These are phyloP conservation scores for Agaricus sinodeliciosus DNA, from an alignment of 768 basidiomycete species.

Conservation along the genomic window DNA sequence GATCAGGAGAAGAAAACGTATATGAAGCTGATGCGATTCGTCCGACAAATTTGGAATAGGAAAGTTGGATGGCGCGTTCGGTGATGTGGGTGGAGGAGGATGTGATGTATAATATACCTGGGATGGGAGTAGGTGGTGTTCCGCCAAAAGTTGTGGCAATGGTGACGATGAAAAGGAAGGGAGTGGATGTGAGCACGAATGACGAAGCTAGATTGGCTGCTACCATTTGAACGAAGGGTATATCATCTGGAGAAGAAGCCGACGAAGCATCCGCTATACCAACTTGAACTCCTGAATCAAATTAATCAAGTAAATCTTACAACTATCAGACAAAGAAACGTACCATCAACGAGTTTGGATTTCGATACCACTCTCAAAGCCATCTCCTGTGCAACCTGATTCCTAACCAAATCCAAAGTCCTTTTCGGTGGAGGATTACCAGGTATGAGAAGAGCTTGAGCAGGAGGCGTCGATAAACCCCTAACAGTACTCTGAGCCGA, in stretches of 20 bases:
- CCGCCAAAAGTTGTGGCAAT: constrained; percentile 24
- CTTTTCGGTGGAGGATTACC: constrained; percentile 17
- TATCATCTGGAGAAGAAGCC: constrained; percentile 38
- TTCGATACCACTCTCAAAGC: constrained; percentile 48
- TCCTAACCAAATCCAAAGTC: constrained; percentile 54
- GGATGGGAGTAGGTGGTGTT: constrained; percentile 7
- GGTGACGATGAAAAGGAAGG: constrained; percentile 49
- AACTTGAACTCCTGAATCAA: constrained; percentile 36
- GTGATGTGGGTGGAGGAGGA: constrained; percentile 50
- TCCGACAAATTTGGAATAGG: constrained; percentile 63
- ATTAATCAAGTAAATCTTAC: not conserved
- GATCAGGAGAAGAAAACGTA: not conserved
- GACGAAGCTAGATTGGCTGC: constrained; percentile 39
- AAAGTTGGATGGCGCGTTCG: constrained; percentile 61
- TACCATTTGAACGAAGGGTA: constrained; percentile 49
- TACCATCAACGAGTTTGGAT: constrained; percentile 42
- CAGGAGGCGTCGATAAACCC: not conserved
- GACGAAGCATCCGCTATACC: constrained; percentile 58
- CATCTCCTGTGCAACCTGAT: constrained; percentile 52
- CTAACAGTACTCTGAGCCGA: not conserved
- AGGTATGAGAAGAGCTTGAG: not conserved
- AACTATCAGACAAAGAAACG: not conserved
- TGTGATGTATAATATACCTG: constrained; percentile 50
- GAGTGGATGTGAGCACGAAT: constrained; percentile 24
- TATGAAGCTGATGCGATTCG: constrained; percentile 37